Percentiles rank a stretch among this genome's conserved stretches.
phyloP scores from a whole-genome alignment of 1,139 yeast genomes.

The Pichia cactophila region DNA sequence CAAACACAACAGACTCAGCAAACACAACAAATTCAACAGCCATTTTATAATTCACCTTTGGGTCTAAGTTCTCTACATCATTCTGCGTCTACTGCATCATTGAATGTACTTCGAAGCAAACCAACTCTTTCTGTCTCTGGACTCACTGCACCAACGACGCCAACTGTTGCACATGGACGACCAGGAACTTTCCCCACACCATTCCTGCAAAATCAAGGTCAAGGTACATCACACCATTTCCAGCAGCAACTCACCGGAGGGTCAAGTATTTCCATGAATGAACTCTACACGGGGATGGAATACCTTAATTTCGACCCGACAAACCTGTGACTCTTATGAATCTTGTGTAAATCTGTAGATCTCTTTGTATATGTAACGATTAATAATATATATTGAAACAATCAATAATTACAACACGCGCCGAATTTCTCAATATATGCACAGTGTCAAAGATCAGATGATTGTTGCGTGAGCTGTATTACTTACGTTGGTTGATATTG shows the following conservation, averaged over 20 bases:
- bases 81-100: neutral
- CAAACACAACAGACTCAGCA: neutral
- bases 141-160: neutral
- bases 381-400: too few relatives aligned
- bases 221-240: neutral
- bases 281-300: slow-evolving; percentile 24
- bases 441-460: too few relatives aligned
- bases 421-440: too few relatives aligned
- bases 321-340: neutral
- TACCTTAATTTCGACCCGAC: slow-evolving; percentile 16
- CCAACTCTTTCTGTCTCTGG: neutral
- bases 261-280: slow-evolving; percentile 6
- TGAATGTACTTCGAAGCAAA: neutral
- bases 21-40: neutral
- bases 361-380: too few relatives aligned
- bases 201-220: neutral
- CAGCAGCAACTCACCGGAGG: neutral
- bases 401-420: too few relatives aligned
- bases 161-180: neutral
- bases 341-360: too few relatives aligned
- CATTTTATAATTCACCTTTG: neutral
- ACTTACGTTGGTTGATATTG: too few relatives aligned
- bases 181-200: neutral
- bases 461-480: too few relatives aligned
- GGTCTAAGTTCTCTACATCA: neutral